Conservation (phyloP, 441 rosid species). For the Gossypium gossypioides region DNA sequence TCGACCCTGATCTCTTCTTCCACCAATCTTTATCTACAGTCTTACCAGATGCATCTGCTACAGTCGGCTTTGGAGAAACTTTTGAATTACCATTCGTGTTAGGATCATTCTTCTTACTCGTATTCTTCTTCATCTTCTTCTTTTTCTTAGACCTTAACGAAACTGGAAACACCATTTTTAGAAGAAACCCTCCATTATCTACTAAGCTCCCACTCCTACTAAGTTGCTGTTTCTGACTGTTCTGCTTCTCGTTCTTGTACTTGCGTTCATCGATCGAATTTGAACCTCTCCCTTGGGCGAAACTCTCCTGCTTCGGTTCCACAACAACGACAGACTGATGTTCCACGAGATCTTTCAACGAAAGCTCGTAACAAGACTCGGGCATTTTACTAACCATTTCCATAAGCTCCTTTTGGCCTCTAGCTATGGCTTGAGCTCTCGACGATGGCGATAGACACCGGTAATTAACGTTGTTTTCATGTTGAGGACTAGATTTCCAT, state of each 20-base stretch:
- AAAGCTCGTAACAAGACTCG: conserved; percentile 77
- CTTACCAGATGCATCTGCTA: conserved; percentile 30
- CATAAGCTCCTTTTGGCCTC: conserved; percentile 87
- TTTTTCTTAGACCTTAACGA: conserved; percentile 34
- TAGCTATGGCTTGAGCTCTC: conserved; percentile 56
- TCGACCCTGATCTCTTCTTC: conserved; percentile 34
- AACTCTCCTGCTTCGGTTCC: conserved; percentile 20
- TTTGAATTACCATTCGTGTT: conserved; percentile 15
- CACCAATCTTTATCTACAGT: conserved; percentile 60
- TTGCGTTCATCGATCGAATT: conserved; percentile 18
- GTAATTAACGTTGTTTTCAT: conserved; percentile 25
- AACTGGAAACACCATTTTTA: conserved; percentile 61
- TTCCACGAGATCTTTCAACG: conserved; percentile 71
- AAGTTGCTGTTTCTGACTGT: conserved; percentile 7
- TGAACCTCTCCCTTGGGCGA: conserved; percentile 15
- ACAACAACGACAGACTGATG: conserved; percentile 17
- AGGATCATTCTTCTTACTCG: neutral
- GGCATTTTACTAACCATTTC: conserved; percentile 83
- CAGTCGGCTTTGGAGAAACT: conserved; percentile 47
- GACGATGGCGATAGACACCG: conserved; percentile 54
- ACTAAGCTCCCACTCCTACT: conserved; percentile 31
- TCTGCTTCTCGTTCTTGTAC: conserved; percentile 15
- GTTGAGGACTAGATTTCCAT: conserved; percentile 50
- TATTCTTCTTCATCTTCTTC: conserved; percentile 16
- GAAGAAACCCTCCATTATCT: conserved; percentile 45